Evolutionary conservation across 2,329 filamentous ascomycete genomes (phyloP), one percentile per base, ranked within the genome.

Genomic region (Teratosphaeria zuluensis): DNA sequence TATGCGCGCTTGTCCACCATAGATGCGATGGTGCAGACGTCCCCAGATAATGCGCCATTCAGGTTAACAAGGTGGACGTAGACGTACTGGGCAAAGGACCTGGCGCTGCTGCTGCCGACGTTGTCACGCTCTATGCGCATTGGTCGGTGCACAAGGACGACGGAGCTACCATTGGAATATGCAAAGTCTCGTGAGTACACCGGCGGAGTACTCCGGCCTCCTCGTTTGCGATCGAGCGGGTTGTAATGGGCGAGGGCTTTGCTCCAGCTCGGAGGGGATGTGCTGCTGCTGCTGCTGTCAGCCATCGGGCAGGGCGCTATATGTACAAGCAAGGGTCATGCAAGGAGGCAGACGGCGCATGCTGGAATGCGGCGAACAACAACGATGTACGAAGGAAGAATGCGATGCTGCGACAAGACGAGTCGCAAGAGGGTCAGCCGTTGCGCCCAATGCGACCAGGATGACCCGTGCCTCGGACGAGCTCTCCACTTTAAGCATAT

Each of bases 31-130:
- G 62, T 33, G 58, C 57, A 21, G 60, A 56, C 31, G 60, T 61
- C 54, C 63, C 61, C 48, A 64, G 21, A 58, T 60, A 64, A 42
- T 57, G 63, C 59, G 58, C 54, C 59, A 59, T 64, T 51, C 59
- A 62, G 48, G 54, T 48, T 35, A 33, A 30, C 38, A 48, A 42
- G 48, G 35, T 32, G 24, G 61, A 77, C 78, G 70, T 79, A 81
- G 61, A 77, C 78, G 70, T 79, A 81, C 79, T 80, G 77, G 70
- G 79, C 78, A 74, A 77, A 81, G 59, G 73, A 74, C 61, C 74
- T 73, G 61, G 78, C 78, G 66, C 77, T 74, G 61, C 74, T 70
- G 61, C 76, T 73, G 64, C 72, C 74, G 64, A 81, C 77, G 68
- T 76, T 76, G 61, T 71, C 72, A 66, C 69, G 71, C 68, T 75